Conservation (phyloP, 129 eudicot genomes). For the carrot (Daucus carota) region DNA sequence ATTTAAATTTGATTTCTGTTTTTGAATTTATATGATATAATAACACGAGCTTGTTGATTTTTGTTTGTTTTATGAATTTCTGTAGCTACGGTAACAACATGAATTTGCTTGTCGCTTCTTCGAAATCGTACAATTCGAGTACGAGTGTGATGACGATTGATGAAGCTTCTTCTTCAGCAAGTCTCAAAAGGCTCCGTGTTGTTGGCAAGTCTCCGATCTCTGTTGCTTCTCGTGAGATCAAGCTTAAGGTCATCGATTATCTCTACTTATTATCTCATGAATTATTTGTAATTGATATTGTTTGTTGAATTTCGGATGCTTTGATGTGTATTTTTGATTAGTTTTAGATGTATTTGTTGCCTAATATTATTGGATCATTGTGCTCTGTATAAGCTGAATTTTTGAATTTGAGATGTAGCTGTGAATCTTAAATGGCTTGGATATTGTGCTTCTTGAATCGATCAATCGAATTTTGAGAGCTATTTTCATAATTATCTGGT, state of each 20-base stretch:
- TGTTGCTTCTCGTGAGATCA: constrained; percentile 28
- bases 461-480: background rate
- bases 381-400: background rate
- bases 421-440: background rate
- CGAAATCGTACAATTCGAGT: constrained; percentile 32
- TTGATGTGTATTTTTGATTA: background rate
- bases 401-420: background rate
- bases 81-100: constrained; percentile 20
- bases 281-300: background rate
- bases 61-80: background rate
- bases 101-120: constrained; percentile 16
- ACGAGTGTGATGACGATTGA: constrained; percentile 28
- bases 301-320: background rate
- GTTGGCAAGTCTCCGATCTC: constrained; percentile 20
- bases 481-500: background rate
- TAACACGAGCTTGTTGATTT: background rate
- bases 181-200: constrained; percentile 13
- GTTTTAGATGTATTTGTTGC: background rate
- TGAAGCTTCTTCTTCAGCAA: constrained; percentile 31
- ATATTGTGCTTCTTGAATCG: background rate
- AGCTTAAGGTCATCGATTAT: constrained; percentile 30
- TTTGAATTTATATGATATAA: background rate
- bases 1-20: background rate
- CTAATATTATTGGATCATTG: background rate
- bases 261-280: background rate